Conservation (phyloP, 495 filamentous ascomycete genomes). For the Diplogelasinospora grovesii region DNA sequence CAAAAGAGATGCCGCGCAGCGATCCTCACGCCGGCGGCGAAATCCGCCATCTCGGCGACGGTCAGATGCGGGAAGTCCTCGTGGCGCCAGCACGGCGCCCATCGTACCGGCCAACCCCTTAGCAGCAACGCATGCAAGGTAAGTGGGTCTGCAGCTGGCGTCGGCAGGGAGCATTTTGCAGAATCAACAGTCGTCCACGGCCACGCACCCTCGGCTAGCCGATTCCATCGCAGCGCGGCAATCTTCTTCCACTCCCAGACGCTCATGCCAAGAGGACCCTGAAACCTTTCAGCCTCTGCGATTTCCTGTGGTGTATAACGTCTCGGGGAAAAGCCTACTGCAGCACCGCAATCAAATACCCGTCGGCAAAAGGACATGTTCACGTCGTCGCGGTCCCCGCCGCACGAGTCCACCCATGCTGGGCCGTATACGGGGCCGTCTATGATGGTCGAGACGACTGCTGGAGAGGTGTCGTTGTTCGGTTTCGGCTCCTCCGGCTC, state of each 20-base stretch:
- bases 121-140: too few relatives aligned
- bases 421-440: constrained; percentile 41
- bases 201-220: background rate
- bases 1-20: constrained; percentile 49
- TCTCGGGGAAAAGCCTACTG: too few relatives aligned
- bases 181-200: too few relatives aligned
- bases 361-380: constrained; percentile 39
- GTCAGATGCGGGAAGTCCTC: constrained; percentile 50
- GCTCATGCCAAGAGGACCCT: too few relatives aligned
- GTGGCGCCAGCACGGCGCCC: constrained; percentile 49
- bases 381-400: constrained; percentile 40
- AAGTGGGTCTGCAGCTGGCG: too few relatives aligned
- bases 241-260: too few relatives aligned
- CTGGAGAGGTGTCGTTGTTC: background rate
- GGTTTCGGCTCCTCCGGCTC: too few relatives aligned
- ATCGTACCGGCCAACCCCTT: constrained; percentile 9
- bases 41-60: constrained; percentile 48
- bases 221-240: too few relatives aligned
- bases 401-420: constrained; percentile 42
- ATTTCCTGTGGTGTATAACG: too few relatives aligned
- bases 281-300: too few relatives aligned
- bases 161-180: too few relatives aligned
- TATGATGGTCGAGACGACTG: constrained; percentile 7
- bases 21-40: constrained; percentile 47
- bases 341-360: too few relatives aligned